A percentile compares a stretch with the other conserved stretches of the same genome.
Conservation (phyloP, 148 eudicot species). For the Rhododendron griersonianum region DNA sequence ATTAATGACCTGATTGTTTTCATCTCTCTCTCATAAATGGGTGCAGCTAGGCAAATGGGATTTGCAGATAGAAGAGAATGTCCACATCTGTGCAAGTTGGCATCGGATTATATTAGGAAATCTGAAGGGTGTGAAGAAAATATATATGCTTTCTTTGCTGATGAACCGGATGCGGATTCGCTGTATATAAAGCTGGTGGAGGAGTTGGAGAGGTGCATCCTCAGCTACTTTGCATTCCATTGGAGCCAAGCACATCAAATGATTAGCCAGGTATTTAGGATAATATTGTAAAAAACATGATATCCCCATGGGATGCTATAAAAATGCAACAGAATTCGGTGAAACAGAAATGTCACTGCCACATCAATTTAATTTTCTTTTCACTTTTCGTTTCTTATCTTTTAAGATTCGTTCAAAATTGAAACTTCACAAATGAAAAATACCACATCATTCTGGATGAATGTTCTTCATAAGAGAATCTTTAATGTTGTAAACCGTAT, state of each 20-base stretch:
- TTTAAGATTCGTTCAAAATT: not conserved
- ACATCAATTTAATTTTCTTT: not conserved
- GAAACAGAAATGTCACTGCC: not conserved
- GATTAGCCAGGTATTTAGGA: constrained; percentile 57
- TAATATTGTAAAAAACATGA: not conserved
- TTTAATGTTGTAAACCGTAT: not conserved
- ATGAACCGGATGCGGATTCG: constrained; percentile 75
- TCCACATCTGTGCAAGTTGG: constrained; percentile 77
- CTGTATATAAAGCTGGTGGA: constrained; percentile 89
- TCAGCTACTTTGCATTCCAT: constrained; percentile 95
- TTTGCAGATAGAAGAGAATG: constrained; percentile 63
- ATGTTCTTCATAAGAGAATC: not conserved
- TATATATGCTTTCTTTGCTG: constrained; percentile 63
- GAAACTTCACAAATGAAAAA: not conserved
- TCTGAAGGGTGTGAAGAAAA: constrained; percentile 77
- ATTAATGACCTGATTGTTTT: not conserved
- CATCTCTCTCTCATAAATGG: constrained; percentile 1
- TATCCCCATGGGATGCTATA: not conserved
- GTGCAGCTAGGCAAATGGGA: constrained; percentile 89
- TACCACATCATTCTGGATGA: not conserved
- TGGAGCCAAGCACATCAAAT: constrained; percentile 74
- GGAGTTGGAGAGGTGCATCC: constrained; percentile 92
- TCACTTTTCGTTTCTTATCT: not conserved
- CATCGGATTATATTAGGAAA: constrained; percentile 80
- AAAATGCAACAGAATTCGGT: not conserved